phyloP scores from a whole-genome alignment of 1,284 basidiomycete genomes.

The Sporisorium sorghi region DNA sequence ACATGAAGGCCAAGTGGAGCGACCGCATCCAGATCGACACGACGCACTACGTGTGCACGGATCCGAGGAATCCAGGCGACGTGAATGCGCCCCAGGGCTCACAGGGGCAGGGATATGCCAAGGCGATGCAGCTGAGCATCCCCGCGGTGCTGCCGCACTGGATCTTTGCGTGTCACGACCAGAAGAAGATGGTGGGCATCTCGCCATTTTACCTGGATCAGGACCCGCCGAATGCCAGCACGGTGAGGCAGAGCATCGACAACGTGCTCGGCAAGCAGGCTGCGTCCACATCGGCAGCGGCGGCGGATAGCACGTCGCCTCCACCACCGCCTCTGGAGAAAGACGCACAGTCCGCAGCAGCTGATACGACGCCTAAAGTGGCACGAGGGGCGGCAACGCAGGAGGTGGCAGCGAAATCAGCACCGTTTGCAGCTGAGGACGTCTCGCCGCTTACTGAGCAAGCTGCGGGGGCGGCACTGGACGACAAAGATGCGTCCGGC shows the following conservation, averaged over 20 bases:
- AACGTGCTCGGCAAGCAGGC: constrained; percentile 28
- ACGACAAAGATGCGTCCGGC: constrained; percentile 14
- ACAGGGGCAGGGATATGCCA: constrained; percentile 48
- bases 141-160: constrained; percentile 68
- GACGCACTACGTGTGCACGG: constrained; percentile 64
- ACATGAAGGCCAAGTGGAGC: constrained; percentile 74
- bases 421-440: constrained; percentile 17
- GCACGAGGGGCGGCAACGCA: not conserved
- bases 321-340: constrained; percentile 37
- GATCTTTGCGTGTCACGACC: constrained; percentile 66
- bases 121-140: constrained; percentile 67
- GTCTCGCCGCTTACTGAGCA: constrained; percentile 6
- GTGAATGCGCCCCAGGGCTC: constrained; percentile 25
- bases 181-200: constrained; percentile 67
- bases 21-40: constrained; percentile 85
- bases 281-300: not conserved
- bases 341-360: constrained; percentile 9
- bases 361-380: not conserved
- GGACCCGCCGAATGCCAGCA: constrained; percentile 62
- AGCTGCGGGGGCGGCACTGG: not conserved
- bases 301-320: constrained; percentile 5
- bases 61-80: constrained; percentile 53
- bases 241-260: constrained; percentile 46
- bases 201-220: constrained; percentile 65
- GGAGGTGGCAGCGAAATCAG: constrained; percentile 1